Evolutionary conservation across 139 green algal genomes (phyloP).

Genomic region (Pleodorina starrii): DNA sequence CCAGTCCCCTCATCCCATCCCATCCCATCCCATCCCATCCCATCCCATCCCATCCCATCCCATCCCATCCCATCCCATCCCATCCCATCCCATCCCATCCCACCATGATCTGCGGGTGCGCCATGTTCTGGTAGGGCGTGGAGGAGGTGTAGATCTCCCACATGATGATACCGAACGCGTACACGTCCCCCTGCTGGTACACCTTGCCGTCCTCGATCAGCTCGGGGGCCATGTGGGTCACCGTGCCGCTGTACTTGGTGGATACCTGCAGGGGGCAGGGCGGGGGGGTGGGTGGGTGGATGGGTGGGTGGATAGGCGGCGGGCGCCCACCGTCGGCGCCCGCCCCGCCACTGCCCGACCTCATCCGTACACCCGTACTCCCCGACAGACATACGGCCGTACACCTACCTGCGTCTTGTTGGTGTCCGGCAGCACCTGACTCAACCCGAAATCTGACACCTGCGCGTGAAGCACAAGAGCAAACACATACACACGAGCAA

Average conservation of each 20-base stretch:
- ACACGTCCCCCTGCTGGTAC: slow-evolving; percentile 71
- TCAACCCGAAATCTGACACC: slow-evolving; percentile 78
- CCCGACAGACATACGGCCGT: neutral
- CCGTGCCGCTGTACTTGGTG: slow-evolving; percentile 71
- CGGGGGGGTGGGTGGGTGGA: neutral
- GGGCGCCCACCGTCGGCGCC: too few relatives aligned
- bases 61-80: too few relatives aligned
- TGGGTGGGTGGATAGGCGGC: neutral
- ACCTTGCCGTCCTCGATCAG: slow-evolving; percentile 72
- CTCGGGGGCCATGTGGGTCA: slow-evolving; percentile 82
- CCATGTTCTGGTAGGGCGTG: slow-evolving; percentile 66
- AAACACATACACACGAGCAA: too few relatives aligned
- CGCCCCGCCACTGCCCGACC: too few relatives aligned
- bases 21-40: too few relatives aligned
- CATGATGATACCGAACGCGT: slow-evolving; percentile 78
- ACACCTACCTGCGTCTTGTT: slow-evolving; percentile 56
- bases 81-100: neutral
- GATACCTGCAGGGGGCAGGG: slow-evolving; percentile 46
- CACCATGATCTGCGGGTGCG: slow-evolving; percentile 75
- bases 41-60: too few relatives aligned
- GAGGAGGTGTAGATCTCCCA: slow-evolving; percentile 74
- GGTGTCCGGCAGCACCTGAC: slow-evolving; percentile 58
- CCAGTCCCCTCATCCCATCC: too few relatives aligned
- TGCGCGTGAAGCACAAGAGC: too few relatives aligned
- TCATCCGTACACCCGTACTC: too few relatives aligned